Evolutionary conservation across 306 rosid species (phyloP).

Genomic region (Vigna nakashimae): DNA sequence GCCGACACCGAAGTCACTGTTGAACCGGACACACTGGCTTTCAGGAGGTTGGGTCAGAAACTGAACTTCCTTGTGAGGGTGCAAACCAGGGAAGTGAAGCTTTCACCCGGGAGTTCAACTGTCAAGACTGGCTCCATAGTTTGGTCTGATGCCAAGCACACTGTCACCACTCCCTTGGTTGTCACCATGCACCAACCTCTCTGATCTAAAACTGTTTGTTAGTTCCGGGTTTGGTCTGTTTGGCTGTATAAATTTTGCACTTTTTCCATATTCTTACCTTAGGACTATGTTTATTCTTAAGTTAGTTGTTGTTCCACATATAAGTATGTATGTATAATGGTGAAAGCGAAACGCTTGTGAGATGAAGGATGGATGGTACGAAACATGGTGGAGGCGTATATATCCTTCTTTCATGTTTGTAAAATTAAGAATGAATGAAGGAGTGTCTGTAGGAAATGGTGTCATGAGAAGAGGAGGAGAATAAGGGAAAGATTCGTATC

Average conservation of each 20-base stretch:
- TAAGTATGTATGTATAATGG: background rate
- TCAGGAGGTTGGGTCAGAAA: constrained; percentile 78
- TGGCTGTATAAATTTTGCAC: background rate
- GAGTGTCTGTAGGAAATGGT: constrained; percentile 32
- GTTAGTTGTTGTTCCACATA: background rate
- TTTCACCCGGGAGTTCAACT: constrained; percentile 68
- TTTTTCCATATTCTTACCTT: background rate
- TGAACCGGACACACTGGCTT: constrained; percentile 64
- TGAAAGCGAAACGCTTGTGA: background rate
- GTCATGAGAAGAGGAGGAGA: constrained; percentile 30
- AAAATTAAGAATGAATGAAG: background rate
- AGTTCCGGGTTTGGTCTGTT: no score
- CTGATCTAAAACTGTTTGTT: background rate
- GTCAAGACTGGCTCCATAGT: constrained; percentile 62
- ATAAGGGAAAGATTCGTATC: constrained; percentile 45
- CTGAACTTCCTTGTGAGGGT: constrained; percentile 79
- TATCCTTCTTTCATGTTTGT: background rate
- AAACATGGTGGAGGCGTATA: background rate
- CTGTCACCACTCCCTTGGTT: constrained; percentile 68
- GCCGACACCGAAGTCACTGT: constrained; percentile 57
- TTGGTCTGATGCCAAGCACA: constrained; percentile 80
- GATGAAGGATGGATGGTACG: background rate
- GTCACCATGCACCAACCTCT: constrained; percentile 84
- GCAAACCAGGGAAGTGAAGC: constrained; percentile 55
- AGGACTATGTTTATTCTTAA: no score